Percentiles rank a stretch among this genome's conserved stretches.
Conservation (phyloP, 441 rosid genomes). For the Corymbia calophylla region DNA sequence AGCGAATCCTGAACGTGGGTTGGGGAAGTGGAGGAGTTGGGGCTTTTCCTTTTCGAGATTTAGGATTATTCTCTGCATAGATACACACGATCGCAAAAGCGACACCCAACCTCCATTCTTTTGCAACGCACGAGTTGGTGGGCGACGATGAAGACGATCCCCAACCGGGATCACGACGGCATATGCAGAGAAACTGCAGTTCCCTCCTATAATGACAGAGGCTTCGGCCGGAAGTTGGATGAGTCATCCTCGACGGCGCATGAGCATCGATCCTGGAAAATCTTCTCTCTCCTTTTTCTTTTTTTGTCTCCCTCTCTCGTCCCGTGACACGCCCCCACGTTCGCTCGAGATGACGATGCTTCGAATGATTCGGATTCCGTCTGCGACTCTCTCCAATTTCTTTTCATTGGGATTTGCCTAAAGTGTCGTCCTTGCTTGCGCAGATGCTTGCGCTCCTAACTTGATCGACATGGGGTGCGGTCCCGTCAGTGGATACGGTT, state of each 20-base stretch:
- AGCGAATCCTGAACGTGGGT: background rate
- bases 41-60: background rate
- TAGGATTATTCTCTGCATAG: background rate
- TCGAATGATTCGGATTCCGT: background rate
- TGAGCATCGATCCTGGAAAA: background rate
- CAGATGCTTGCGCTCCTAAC: background rate
- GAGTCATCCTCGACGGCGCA: background rate
- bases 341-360: background rate
- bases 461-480: accelerated
- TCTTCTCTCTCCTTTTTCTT: background rate
- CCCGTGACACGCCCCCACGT: background rate
- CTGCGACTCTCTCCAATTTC: background rate
- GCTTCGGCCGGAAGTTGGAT: background rate
- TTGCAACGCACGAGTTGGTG: background rate
- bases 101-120: background rate
- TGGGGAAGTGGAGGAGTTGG: background rate
- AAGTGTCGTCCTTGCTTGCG: background rate
- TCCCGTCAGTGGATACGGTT: background rate
- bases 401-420: background rate
- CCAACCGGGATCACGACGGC: background rate
- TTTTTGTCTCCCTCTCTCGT: background rate
- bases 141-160: background rate
- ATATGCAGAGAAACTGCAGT: background rate
- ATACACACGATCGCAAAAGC: background rate
- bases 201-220: background rate